Conservation (phyloP, 1,284 basidiomycete genomes). For the Meripilus lineatus region DNA sequence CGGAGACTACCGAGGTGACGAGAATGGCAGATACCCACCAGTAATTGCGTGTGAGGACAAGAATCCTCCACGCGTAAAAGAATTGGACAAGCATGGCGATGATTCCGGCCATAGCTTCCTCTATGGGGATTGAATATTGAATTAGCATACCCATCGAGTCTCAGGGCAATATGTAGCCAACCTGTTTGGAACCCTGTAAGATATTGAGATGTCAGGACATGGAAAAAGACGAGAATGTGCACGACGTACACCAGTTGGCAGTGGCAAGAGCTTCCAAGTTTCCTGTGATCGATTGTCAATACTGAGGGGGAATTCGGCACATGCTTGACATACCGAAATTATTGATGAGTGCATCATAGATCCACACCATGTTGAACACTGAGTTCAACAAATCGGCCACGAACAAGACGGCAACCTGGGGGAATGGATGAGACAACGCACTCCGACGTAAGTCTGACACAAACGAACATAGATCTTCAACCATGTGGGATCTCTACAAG, state of each 20-base stretch:
- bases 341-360: slow-evolving; percentile 31
- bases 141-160: too few relatives aligned
- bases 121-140: too few relatives aligned
- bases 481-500: slow-evolving; percentile 27
- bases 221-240: background rate
- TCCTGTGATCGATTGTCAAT: too few relatives aligned
- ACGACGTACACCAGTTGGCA: slow-evolving; percentile 1
- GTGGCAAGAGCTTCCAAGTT: background rate
- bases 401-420: slow-evolving; percentile 32
- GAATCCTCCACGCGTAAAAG: slow-evolving; percentile 1
- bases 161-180: too few relatives aligned
- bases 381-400: slow-evolving; percentile 35
- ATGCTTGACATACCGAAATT: slow-evolving; percentile 35
- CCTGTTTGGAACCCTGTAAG: background rate
- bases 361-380: slow-evolving; percentile 33
- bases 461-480: slow-evolving; percentile 28
- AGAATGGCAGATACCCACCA: background rate
- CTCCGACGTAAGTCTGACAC: background rate
- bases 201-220: too few relatives aligned
- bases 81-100: background rate
- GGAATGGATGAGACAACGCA: background rate
- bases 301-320: too few relatives aligned
- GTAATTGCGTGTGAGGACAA: background rate
- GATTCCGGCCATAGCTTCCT: too few relatives aligned
- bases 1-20: background rate